Percentiles rank a stretch among this genome's conserved stretches.
Conservation (phyloP, 1,139 yeast species). For the Pichia sp. region DNA sequence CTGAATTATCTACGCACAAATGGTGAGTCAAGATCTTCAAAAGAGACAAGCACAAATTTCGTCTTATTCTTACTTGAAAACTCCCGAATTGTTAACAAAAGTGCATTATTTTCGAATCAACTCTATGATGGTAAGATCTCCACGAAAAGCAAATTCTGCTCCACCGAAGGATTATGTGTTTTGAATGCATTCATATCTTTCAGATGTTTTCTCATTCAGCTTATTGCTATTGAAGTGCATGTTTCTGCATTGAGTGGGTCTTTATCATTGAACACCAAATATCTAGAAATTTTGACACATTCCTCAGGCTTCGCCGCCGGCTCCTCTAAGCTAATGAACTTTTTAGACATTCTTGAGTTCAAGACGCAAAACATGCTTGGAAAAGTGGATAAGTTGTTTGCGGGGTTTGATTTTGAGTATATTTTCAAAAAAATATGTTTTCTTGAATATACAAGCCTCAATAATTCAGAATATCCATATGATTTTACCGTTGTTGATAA, state of each 20-base stretch:
- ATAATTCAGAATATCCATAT: conserved; percentile 22
- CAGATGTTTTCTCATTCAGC: conserved; percentile 57
- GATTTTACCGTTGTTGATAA: conserved; percentile 29
- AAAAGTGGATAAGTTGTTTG: conserved; percentile 34
- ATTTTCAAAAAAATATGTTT: conserved; percentile 25
- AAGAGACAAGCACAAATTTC: conserved; percentile 36
- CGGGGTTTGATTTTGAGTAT: conserved; percentile 38
- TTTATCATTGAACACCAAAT: conserved; percentile 50
- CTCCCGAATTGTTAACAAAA: conserved; percentile 50
- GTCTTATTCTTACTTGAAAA: conserved; percentile 49
- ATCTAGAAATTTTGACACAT: conserved; percentile 51
- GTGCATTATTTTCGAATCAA: conserved; percentile 47
- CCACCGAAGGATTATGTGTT: conserved; percentile 45
- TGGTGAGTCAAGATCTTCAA: conserved; percentile 17
- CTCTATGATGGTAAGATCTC: conserved; percentile 42
- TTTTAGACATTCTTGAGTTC: conserved; percentile 66
- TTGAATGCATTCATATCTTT: conserved; percentile 60
- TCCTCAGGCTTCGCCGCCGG: conserved; percentile 45
- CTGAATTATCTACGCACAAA: conserved; percentile 48
- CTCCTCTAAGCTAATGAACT: conserved; percentile 61
- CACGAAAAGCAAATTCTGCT: conserved; percentile 35
- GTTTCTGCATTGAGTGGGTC: conserved; percentile 51
- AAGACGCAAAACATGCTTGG: conserved; percentile 40
- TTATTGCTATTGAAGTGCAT: conserved; percentile 61
- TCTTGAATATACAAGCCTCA: conserved; percentile 10